A percentile compares a stretch with the other conserved stretches of the same genome.
These are phyloP conservation scores for Penicillium sp. DNA, from an alignment of 2,329 filamentous ascomycete genomes.

Conservation along the genomic window DNA sequence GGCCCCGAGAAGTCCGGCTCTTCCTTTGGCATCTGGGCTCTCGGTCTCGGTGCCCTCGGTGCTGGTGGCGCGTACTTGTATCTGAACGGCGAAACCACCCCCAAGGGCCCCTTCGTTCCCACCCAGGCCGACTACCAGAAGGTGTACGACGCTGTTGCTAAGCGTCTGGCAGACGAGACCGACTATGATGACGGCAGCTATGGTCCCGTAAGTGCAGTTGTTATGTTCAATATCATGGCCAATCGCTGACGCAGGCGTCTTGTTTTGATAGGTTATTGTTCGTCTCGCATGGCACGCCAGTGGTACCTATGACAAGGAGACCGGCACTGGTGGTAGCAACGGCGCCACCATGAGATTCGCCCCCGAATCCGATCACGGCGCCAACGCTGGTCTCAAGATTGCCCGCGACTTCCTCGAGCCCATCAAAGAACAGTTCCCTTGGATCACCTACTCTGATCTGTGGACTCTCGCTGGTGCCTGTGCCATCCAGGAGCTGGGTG, in stretches of 20 bases:
- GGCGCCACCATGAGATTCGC: constrained; percentile 95
- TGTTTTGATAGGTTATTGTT: constrained; percentile 60
- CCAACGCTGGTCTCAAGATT: constrained; percentile 82
- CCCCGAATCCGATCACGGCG: constrained; percentile 83
- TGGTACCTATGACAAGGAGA: constrained; percentile 86
- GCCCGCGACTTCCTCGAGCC: constrained; percentile 93
- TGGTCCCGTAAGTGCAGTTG: constrained; percentile 60
- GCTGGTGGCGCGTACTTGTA: constrained; percentile 65
- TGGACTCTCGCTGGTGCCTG: constrained; percentile 86
- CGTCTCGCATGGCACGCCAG: constrained; percentile 91
- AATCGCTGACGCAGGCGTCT: not conserved
- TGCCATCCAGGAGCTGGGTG: constrained; percentile 93
- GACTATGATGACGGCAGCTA: constrained; percentile 97
- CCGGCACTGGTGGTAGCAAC: constrained; percentile 87
- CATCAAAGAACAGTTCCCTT: constrained; percentile 84
- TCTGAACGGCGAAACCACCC: constrained; percentile 49
- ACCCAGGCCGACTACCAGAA: constrained; percentile 88
- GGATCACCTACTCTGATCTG: constrained; percentile 94
- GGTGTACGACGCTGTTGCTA: constrained; percentile 85
- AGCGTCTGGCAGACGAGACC: constrained; percentile 77
- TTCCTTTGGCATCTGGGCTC: constrained; percentile 55
- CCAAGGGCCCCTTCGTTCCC: constrained; percentile 62
- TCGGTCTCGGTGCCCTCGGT: constrained; percentile 56
- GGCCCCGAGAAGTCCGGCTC: constrained; percentile 49
- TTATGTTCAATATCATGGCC: not conserved